These are phyloP conservation scores for Geotrichum cucujoidarum DNA, from an alignment of 1,139 yeast genomes.

Conservation along the genomic window DNA sequence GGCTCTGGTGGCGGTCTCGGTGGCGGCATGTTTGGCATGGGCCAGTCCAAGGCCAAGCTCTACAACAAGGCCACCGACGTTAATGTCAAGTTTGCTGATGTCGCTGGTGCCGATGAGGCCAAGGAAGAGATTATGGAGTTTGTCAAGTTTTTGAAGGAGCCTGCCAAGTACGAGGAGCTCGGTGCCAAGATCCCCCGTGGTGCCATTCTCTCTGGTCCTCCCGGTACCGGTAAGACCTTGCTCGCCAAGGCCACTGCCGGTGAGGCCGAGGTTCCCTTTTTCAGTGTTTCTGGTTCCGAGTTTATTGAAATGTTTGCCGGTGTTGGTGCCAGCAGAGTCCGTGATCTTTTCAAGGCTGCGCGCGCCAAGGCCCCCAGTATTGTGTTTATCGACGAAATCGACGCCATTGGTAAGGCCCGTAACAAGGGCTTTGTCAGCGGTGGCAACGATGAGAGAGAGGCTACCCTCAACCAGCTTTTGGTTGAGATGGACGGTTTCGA, in stretches of 20 bases:
- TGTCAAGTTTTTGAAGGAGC: slow-evolving; percentile 86
- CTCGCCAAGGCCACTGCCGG: slow-evolving; percentile 99
- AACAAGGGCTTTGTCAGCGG: slow-evolving; percentile 80
- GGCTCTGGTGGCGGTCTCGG: slow-evolving; percentile 51
- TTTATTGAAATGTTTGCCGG: slow-evolving; percentile 98
- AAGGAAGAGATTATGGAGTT: slow-evolving; percentile 97
- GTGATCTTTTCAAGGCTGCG: slow-evolving; percentile 89
- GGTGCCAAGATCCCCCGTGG: slow-evolving; percentile 99
- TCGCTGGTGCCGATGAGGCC: slow-evolving; percentile 97
- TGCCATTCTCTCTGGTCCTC: slow-evolving; percentile 96
- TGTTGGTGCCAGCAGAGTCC: slow-evolving; percentile 96
- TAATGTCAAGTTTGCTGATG: slow-evolving; percentile 83
- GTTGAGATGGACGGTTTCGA: slow-evolving; percentile 98
- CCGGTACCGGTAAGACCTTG: slow-evolving; percentile 97
- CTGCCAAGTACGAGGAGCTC: slow-evolving; percentile 77
- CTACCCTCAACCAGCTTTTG: slow-evolving; percentile 86
- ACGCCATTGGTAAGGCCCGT: slow-evolving; percentile 95
- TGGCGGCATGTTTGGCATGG: slow-evolving; percentile 52
- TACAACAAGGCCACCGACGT: slow-evolving; percentile 91
- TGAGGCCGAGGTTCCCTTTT: slow-evolving; percentile 95
- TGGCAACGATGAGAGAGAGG: slow-evolving; percentile 93
- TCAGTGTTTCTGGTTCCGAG: slow-evolving; percentile 95
- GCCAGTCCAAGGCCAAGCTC: slow-evolving; percentile 83
- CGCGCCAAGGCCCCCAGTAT: slow-evolving; percentile 91
- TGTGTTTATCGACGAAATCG: slow-evolving; percentile 93